Conservation (phyloP, 495 filamentous ascomycete species). For the Entonaema liquescens region DNA sequence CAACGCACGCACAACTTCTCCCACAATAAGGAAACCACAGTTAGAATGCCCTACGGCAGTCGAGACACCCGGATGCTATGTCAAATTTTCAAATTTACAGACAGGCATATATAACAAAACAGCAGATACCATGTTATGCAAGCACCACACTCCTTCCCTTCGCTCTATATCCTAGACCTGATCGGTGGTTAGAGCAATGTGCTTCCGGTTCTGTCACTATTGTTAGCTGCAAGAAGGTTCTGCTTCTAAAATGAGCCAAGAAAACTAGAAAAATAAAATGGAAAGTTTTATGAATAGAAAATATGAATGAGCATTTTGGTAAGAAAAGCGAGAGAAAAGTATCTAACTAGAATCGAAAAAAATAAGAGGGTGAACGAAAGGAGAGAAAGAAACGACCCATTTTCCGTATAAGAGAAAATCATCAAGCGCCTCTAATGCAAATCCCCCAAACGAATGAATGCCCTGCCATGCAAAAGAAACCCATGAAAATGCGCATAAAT, state of each 20-base stretch:
- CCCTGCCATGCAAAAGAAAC: constrained; percentile 1
- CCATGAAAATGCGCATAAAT: constrained; percentile 17
- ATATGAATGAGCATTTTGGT: neutral
- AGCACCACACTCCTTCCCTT: neutral
- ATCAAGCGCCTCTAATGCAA: constrained; percentile 30
- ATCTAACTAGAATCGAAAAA: constrained; percentile 15
- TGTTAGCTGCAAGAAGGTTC: constrained; percentile 9
- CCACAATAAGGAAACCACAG: no score
- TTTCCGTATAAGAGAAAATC: neutral
- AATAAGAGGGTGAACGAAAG: neutral
- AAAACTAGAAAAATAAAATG: neutral
- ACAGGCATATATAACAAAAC: neutral
- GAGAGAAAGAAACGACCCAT: neutral
- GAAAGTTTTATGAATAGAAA: neutral
- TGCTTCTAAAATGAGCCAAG: neutral
- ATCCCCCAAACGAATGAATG: constrained; percentile 6
- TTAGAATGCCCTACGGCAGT: neutral
- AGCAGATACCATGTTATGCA: neutral
- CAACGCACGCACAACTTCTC: no score
- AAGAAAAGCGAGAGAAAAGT: constrained; percentile 8
- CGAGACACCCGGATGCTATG: neutral
- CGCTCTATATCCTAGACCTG: neutral
- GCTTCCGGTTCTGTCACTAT: neutral
- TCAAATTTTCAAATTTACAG: neutral
- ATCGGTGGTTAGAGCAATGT: neutral